phyloP scores from a whole-genome alignment of 2,329 filamentous ascomycete species.

The Thelonectria rubi region DNA sequence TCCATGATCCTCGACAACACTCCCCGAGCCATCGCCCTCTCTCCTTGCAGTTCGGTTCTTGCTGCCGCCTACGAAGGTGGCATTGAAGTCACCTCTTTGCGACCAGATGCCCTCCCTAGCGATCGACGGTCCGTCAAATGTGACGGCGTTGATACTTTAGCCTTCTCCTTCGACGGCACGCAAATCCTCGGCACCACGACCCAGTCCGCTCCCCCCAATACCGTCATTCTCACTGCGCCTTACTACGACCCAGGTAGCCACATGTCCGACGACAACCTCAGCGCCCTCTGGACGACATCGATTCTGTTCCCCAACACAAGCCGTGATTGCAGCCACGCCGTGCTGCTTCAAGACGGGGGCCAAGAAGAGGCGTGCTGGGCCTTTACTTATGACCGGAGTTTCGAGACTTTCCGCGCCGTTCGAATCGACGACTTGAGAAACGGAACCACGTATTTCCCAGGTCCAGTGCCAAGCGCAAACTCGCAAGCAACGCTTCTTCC shows the following conservation, averaged over 20 bases:
- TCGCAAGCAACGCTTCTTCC: conserved; percentile 70
- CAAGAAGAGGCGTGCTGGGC: conserved; percentile 77
- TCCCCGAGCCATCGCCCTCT: conserved; percentile 80
- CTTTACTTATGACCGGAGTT: conserved; percentile 79
- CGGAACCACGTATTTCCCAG: conserved; percentile 82
- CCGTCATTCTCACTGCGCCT: conserved; percentile 80
- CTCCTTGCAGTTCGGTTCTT: conserved; percentile 81
- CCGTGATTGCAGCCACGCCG: conserved; percentile 79
- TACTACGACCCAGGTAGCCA: conserved; percentile 79
- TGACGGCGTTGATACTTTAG: conserved; percentile 75
- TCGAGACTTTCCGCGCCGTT: conserved; percentile 81
- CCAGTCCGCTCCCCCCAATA: conserved; percentile 70
- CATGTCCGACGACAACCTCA: conserved; percentile 72
- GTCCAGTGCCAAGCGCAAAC: conserved; percentile 64
- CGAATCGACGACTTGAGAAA: conserved; percentile 78
- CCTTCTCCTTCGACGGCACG: conserved; percentile 80
- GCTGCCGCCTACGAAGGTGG: conserved; percentile 87
- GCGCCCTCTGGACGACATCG: conserved; percentile 84
- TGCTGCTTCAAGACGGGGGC: conserved; percentile 69
- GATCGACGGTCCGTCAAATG: conserved; percentile 82
- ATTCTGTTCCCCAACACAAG: conserved; percentile 86
- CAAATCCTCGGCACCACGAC: conserved; percentile 81
- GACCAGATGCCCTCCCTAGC: conserved; percentile 67
- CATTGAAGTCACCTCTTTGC: conserved; percentile 86
- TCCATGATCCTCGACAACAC: conserved; percentile 81